A percentile compares a stretch with the other conserved stretches of the same genome.
Evolutionary conservation across 495 filamentous ascomycete genomes (phyloP).

Genomic region (Xylaria palmicola): DNA sequence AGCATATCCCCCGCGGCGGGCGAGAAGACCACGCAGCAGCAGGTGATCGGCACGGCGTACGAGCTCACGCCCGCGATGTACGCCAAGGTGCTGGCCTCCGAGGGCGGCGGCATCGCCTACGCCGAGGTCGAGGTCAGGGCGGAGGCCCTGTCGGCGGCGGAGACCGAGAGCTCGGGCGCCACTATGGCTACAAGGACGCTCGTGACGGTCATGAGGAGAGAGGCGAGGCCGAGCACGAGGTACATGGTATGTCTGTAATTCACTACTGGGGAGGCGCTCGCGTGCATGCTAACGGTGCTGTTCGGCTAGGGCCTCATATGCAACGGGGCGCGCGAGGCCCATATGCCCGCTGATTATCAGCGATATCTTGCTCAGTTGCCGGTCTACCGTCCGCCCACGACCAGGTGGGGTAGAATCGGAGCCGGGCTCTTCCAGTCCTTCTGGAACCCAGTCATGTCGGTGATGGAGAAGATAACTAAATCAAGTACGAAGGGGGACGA

Average conservation of each 20-base stretch:
- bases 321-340: not conserved
- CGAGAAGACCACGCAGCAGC: not conserved
- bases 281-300: not conserved
- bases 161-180: not conserved
- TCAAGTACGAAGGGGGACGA: not conserved
- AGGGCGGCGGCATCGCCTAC: constrained; percentile 10
- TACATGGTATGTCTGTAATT: constrained; percentile 5
- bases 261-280: not conserved
- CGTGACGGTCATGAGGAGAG: constrained; percentile 4
- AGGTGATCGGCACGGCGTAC: constrained; percentile 7
- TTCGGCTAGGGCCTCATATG: not conserved
- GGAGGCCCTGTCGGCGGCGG: not conserved
- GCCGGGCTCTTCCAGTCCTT: not conserved
- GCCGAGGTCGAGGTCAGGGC: constrained; percentile 8
- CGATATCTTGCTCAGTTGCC: not conserved
- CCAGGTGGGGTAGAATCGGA: not conserved
- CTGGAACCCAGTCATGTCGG: constrained; percentile 1
- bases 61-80: constrained; percentile 12
- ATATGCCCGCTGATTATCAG: not conserved
- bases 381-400: not conserved
- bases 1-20: constrained; percentile 1
- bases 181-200: constrained; percentile 1
- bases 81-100: constrained; percentile 10
- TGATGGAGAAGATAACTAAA: constrained; percentile 6
- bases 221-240: constrained; percentile 1